These are phyloP conservation scores for Penicillium simplicissimum DNA, from an alignment of 495 filamentous ascomycete species.

Conservation along the genomic window DNA sequence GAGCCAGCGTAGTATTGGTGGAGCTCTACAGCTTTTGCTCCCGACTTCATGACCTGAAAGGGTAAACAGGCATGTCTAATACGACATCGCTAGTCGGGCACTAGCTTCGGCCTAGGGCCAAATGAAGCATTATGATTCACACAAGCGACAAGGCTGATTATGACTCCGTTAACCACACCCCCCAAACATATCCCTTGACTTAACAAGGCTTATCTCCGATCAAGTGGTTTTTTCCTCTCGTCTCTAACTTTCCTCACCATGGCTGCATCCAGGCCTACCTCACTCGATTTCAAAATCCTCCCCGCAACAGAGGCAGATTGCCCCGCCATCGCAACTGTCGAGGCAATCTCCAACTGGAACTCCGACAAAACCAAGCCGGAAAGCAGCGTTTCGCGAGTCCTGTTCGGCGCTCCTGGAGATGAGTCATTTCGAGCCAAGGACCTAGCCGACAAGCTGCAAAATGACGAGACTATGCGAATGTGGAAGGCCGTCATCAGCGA, in stretches of 20 bases:
- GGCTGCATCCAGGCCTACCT: neutral
- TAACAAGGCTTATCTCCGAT: neutral
- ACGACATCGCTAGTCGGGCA: slow-evolving; percentile 3
- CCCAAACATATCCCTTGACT: neutral
- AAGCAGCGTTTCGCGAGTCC: slow-evolving; percentile 2
- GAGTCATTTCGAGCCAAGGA: slow-evolving; percentile 7
- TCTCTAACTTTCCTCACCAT: neutral
- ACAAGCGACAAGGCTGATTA: neutral
- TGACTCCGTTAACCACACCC: neutral
- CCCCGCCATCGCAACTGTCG: slow-evolving; percentile 8
- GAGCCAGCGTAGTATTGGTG: neutral
- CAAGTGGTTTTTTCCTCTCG: too few relatives aligned
- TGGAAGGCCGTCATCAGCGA: slow-evolving; percentile 15
- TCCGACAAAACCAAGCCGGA: neutral
- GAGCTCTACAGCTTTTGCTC: neutral
- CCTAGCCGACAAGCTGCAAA: slow-evolving; percentile 1
- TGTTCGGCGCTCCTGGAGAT: slow-evolving; percentile 11
- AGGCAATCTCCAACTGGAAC: slow-evolving; percentile 8
- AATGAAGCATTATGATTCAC: slow-evolving; percentile 1
- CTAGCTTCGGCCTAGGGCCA: slow-evolving; percentile 6
- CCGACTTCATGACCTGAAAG: neutral
- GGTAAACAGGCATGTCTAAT: neutral
- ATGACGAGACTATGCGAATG: neutral
- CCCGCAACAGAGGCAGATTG: slow-evolving; percentile 15
- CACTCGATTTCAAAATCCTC: slow-evolving; percentile 7